Conservation (phyloP, 176 grass and related monocot species). For the Carex myosuroides region DNA sequence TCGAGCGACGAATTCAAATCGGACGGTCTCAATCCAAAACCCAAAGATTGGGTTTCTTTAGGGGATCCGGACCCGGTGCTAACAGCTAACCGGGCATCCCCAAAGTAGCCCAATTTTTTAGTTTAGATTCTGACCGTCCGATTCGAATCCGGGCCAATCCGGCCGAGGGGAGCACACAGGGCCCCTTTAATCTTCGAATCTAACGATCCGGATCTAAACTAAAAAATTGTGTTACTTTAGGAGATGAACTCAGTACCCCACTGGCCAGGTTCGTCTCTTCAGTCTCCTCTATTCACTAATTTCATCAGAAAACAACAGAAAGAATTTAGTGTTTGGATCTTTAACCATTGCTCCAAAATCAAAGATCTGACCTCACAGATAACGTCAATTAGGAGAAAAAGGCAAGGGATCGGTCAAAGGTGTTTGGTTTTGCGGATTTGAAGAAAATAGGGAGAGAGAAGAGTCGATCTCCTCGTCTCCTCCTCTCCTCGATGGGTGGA, state of each 20-base stretch:
- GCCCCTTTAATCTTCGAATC: too few species aligned
- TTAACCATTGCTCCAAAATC: background rate
- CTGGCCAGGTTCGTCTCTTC: background rate
- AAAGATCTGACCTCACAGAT: background rate
- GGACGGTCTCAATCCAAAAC: too few species aligned
- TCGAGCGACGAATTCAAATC: too few species aligned
- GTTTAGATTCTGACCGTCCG: too few species aligned
- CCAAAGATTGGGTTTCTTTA: too few species aligned
- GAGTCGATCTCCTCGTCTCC: background rate
- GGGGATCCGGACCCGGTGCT: too few species aligned
- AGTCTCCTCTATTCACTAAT: background rate
- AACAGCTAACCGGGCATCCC: too few species aligned
- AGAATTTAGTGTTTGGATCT: background rate
- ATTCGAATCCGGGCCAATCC: too few species aligned
- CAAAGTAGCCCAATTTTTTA: too few species aligned
- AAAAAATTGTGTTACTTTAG: too few species aligned
- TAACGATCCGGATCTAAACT: too few species aligned
- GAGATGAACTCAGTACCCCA: background rate
- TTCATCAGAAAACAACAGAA: background rate
- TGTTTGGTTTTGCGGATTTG: background rate
- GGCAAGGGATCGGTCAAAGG: background rate
- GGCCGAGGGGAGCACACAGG: too few species aligned
- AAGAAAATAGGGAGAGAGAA: background rate
- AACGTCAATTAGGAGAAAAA: background rate
- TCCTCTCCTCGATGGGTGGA: conserved; percentile 28